Evolutionary conservation across 139 green algal species (phyloP), one percentile per base, ranked within the genome.

Genomic region (Volvox africanus): DNA sequence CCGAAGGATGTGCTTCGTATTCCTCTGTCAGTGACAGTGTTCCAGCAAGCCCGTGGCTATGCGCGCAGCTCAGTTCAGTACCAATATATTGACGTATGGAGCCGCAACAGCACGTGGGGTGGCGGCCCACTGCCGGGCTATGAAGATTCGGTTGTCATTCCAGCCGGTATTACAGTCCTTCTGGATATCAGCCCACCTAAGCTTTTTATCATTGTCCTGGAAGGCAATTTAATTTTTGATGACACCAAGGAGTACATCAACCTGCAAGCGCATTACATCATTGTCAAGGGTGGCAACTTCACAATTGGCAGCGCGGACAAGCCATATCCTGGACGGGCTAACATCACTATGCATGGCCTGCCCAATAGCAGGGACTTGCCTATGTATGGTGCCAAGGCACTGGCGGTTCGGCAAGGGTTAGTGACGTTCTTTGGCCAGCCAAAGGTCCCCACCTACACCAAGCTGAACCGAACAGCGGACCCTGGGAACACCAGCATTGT

Each of bases 21-120:
- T n/a, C 88, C 61, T 12, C 36, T 91, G 87, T 21, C 62, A 1
- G 65, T 91, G 9, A 35, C 36, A 35, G 79, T 91, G 9, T 28
- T 26, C 20, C 76, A 86, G 65, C 28, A 30, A 0, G 79, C n/a
- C 79, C 61, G 79, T 30, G 88, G 88, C 88, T 20, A 30, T n/a
- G 78, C 88, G 1, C 76, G 87, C 16, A 30, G 36, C 76, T 17
- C 14, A 16, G 82, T 87, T 0, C 55, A 68, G 16, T 94, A 94
- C 73, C 65, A 93, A 89, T 96, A 95, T 71, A 87, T 95, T 21
- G 93, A 96, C 86, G 92, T 96, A 77, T 98, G 96, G 96, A 94
- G 81, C 61, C 73, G 87, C 24, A 62, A 62, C 22, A 95, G 80
- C 36, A 97, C 96, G 0, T 98, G 96, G 96, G 95, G 93, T 30